phyloP scores from a whole-genome alignment of 495 filamentous ascomycete genomes.

The Haplographium delicatum region DNA sequence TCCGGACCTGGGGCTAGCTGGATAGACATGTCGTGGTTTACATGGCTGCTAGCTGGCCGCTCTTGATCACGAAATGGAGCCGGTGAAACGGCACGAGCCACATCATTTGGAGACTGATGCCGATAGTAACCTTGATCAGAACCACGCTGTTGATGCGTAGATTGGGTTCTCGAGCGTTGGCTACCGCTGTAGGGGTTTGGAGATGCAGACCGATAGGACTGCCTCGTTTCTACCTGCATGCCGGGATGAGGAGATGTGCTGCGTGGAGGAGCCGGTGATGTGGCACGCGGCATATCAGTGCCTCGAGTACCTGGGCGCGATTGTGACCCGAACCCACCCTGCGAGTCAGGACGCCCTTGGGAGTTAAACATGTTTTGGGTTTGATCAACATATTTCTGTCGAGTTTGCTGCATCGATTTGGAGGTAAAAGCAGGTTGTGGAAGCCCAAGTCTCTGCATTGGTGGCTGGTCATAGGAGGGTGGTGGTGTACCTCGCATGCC shows the following conservation, averaged over 20 bases:
- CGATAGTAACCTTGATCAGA: slow-evolving; percentile 52
- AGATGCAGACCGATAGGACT: slow-evolving; percentile 42
- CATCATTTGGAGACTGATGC: slow-evolving; percentile 50
- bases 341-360: slow-evolving; percentile 21
- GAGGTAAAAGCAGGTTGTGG: slow-evolving; percentile 90
- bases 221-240: slow-evolving; percentile 28
- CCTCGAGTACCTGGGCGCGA: slow-evolving; percentile 39
- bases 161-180: slow-evolving; percentile 30
- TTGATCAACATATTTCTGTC: slow-evolving; percentile 78
- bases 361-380: slow-evolving; percentile 68
- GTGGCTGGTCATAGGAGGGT: slow-evolving; percentile 75
- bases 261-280: slow-evolving; percentile 45
- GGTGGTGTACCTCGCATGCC: slow-evolving; percentile 68
- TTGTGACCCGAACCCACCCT: slow-evolving; percentile 17
- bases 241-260: slow-evolving; percentile 49
- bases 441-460: slow-evolving; percentile 74
- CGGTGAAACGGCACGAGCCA: slow-evolving; percentile 52
- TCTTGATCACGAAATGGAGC: slow-evolving; percentile 52
- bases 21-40: slow-evolving; percentile 54
- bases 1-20: slow-evolving; percentile 58
- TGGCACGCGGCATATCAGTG: slow-evolving; percentile 43
- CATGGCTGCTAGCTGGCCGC: slow-evolving; percentile 56
- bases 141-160: slow-evolving; percentile 42
- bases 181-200: slow-evolving; percentile 46
- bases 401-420: slow-evolving; percentile 88